Evolutionary conservation across 495 filamentous ascomycete species (phyloP).

Genomic region (Penicillium verhagenii): DNA sequence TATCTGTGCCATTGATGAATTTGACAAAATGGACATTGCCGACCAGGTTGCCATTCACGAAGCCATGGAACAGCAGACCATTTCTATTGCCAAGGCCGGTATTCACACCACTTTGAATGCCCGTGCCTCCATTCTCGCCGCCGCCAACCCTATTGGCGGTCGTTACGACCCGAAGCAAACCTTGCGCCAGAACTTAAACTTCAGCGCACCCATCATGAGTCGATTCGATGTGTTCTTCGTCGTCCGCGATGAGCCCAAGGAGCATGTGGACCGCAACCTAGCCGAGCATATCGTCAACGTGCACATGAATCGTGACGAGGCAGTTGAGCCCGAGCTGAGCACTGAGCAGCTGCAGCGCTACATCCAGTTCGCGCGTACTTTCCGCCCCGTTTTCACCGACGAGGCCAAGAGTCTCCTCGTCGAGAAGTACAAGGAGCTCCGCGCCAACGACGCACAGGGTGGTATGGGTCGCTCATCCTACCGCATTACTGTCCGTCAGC

Average conservation of each 20-base stretch:
- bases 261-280: slow-evolving; percentile 82
- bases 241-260: slow-evolving; percentile 95
- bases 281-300: slow-evolving; percentile 94
- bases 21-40: slow-evolving; percentile 98
- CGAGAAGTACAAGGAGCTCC: slow-evolving; percentile 92
- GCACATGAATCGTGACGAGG: slow-evolving; percentile 87
- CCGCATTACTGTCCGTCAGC: slow-evolving; percentile 92
- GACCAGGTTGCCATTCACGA: slow-evolving; percentile 99
- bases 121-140: slow-evolving; percentile 89
- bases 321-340: slow-evolving; percentile 87
- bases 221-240: slow-evolving; percentile 99
- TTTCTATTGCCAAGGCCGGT: slow-evolving; percentile 97
- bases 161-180: slow-evolving; percentile 96
- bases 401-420: slow-evolving; percentile 86
- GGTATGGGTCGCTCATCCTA: slow-evolving; percentile 91
- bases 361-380: slow-evolving; percentile 93
- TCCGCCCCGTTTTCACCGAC: slow-evolving; percentile 86
- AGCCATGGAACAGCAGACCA: slow-evolving; percentile 99
- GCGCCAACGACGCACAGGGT: slow-evolving; percentile 90
- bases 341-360: slow-evolving; percentile 97
- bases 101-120: slow-evolving; percentile 98
- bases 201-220: slow-evolving; percentile 97
- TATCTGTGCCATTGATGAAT: slow-evolving; percentile 98
- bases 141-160: slow-evolving; percentile 93
- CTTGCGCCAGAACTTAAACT: slow-evolving; percentile 92